Evolutionary conservation across 2,329 filamentous ascomycete genomes (phyloP), one percentile per base, ranked within the genome.

Genomic region (Tolypocladium tundrense): DNA sequence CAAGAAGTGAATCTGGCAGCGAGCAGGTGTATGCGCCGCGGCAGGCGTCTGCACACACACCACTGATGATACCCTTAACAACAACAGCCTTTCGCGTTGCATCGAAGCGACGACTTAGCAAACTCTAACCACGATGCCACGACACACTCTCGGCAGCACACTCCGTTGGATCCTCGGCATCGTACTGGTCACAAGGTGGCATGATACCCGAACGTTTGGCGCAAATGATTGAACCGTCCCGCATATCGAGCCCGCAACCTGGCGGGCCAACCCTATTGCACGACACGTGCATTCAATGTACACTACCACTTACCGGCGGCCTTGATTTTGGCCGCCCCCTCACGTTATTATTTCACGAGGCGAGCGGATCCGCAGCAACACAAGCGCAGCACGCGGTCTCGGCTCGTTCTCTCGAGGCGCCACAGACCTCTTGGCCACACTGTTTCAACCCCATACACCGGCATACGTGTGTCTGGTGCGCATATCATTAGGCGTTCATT

Each of bases 1-100:
- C 57, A 81, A 82, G 67, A 85, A 84, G 69, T 85, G 68, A 79
- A 39, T 19, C 14, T 2, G 21, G 37, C 42, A 27, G 19, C 27
- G 33, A 33, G 31, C 31, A 33, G 37, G 37, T 39, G 37, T 39
- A 39, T 16, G 37, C 37, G 14, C 37, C 37, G 5, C 14, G 37
- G 43, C 43, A 27, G 21, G 43, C 43, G 43, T 16, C 21, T 31
- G 14, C 27, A 33, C 9, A 33, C 48, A n/a, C 8, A 21, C 19
- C 16, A 51, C 2, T 35, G 4, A 54, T 40, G 53, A 54, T 54
- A 54, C 53, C 53, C 13, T 37, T 35, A 9, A 21, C 48, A 31
- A 37, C 16, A 3, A 37, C 48, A 19, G 48, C 48, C 19, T 21
- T 37, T 37, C 31, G 9, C 16, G 35, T 19, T 33, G 31, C 31